These are phyloP conservation scores for Porogramme epimiltina DNA, from an alignment of 1,284 basidiomycete genomes.

Conservation along the genomic window DNA sequence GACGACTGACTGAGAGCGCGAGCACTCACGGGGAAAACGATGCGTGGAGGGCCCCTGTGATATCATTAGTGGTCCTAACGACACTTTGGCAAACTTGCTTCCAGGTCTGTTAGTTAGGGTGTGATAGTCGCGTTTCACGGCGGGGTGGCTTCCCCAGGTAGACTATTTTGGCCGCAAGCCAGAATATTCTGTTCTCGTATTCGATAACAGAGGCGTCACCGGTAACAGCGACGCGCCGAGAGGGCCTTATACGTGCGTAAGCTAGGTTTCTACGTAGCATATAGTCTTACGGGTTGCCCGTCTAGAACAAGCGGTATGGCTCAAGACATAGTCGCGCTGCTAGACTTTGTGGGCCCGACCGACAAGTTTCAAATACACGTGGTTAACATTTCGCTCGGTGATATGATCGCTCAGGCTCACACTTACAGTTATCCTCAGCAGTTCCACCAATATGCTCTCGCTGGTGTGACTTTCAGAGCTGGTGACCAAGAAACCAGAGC, in stretches of 20 bases:
- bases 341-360: conserved; percentile 79
- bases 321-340: conserved; percentile 67
- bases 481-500: conserved; percentile 63
- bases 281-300: too few species aligned
- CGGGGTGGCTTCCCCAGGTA: conserved; percentile 66
- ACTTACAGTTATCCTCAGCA: too few species aligned
- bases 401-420: conserved; percentile 82
- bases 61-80: too few species aligned
- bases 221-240: conserved; percentile 74
- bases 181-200: conserved; percentile 69
- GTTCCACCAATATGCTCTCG: too few species aligned
- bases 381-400: conserved; percentile 81
- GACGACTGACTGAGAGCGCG: too few species aligned
- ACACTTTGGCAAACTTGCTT: too few species aligned
- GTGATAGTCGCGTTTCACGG: too few species aligned
- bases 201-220: conserved; percentile 89
- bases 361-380: conserved; percentile 63
- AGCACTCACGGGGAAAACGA: too few species aligned
- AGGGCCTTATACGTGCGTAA: conserved; percentile 63
- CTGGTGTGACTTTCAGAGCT: conserved; percentile 58
- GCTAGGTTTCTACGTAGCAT: background rate
- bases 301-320: conserved; percentile 79
- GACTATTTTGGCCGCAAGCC: conserved; percentile 52
- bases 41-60: too few species aligned
- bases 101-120: too few species aligned